Evolutionary conservation across 2,329 filamentous ascomycete genomes (phyloP), one percentile per base, ranked within the genome.

Genomic region (Exutisphaerella laricina): DNA sequence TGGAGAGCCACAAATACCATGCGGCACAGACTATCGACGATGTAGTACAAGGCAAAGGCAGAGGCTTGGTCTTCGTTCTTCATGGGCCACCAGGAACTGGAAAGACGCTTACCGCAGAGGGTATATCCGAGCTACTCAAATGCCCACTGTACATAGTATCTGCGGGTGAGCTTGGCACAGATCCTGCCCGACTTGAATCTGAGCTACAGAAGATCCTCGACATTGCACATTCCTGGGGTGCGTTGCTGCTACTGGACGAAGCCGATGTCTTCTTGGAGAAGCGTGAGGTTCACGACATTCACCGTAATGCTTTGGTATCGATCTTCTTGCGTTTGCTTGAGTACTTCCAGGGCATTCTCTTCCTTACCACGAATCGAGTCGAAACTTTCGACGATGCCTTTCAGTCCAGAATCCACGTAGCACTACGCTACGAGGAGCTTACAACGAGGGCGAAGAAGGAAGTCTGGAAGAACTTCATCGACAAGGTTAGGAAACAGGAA

Each of bases 341-440:
- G 65, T 95, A 94, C 63, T 94, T 94, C 67, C 85, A 94, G 59
- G 88, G 88, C 3, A 94, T 94, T 40, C 65, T 94, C 4, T 94
- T 95, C 69, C 66, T 95, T 18, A 95, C 88, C 0, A 94, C 88
- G 2, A 94, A 94, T 61, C 79, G 88, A 1, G 86, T 94, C 1
- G 78, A 84, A 68, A 89, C 85, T 0, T 94, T 95, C 57, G 88
- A 95, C 56, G 86, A 92, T 49, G 88, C 88, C 0, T 94, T 94
- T 71, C 85, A 92, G 60, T 86, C 81, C 7, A 79, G 88, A 17
- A 94, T 94, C 49, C 87, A 94, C 62, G 82, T 94, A 55, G 85
- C 87, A 0, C 71, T 95, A 6, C 76, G 84, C 20, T 95, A 94
- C 65, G 84, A 85, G 28, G 79, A 84, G 36, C 73, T 94, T 6